Conservation (phyloP, 371 early-diverging fungal genomes). For the Rhizopus delemar region DNA sequence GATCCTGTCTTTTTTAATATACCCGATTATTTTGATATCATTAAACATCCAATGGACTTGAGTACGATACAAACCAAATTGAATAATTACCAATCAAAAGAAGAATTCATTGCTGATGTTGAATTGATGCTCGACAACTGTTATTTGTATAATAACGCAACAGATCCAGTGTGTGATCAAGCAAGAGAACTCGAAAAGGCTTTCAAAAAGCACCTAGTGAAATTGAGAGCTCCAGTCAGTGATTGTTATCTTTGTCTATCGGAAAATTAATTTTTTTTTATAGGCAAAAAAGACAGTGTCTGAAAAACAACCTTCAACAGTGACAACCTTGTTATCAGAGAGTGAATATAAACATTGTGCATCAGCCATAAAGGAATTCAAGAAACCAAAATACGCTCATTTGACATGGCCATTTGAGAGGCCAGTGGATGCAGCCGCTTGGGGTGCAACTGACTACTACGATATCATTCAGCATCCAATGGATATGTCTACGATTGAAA, state of each 20-base stretch:
- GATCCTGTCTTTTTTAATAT: conserved; percentile 46
- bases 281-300: not conserved
- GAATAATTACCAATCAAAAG: conserved; percentile 44
- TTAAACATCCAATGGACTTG: conserved; percentile 98
- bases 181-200: conserved; percentile 59
- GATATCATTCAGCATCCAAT: conserved; percentile 93
- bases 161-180: conserved; percentile 71
- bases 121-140: conserved; percentile 59
- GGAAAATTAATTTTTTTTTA: not conserved
- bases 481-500: conserved; percentile 91
- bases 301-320: not conserved
- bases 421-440: conserved; percentile 91
- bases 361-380: conserved; percentile 39
- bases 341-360: conserved; percentile 71
- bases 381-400: conserved; percentile 27
- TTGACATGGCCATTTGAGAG: conserved; percentile 60
- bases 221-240: not conserved
- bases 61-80: conserved; percentile 85
- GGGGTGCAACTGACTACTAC: conserved; percentile 88
- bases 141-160: conserved; percentile 73
- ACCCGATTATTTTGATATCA: conserved; percentile 77
- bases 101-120: conserved; percentile 48
- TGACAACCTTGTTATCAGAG: conserved; percentile 37
- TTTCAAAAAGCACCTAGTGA: conserved; percentile 15
- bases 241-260: not conserved